Evolutionary conservation across 331 rosid genomes (phyloP).

Genomic region (Quercus lobata): DNA sequence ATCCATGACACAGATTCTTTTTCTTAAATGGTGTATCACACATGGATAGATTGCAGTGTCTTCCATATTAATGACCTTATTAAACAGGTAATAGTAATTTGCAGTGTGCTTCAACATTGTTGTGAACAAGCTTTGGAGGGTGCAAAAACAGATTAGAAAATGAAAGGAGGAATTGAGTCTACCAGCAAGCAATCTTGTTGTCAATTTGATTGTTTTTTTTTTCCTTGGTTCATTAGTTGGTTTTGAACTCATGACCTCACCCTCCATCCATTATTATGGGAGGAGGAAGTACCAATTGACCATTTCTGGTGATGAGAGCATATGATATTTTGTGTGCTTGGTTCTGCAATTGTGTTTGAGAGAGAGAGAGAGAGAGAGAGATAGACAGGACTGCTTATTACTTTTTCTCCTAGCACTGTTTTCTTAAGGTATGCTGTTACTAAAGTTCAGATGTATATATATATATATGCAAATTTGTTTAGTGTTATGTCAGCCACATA

Average conservation of each 20-base stretch:
- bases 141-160: neutral
- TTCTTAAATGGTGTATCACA: neutral
- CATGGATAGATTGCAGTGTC: neutral
- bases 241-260: too few species aligned
- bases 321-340: neutral
- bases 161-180: neutral
- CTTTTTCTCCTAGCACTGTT: neutral
- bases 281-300: neutral
- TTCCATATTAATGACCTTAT: neutral
- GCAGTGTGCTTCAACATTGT: neutral
- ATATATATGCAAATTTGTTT: neutral
- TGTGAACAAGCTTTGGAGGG: neutral
- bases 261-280: too few species aligned
- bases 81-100: neutral
- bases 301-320: neutral
- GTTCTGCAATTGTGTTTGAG: too few species aligned
- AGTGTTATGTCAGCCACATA: neutral
- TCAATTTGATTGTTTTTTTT: neutral
- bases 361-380: too few species aligned
- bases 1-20: neutral
- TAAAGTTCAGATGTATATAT: too few species aligned
- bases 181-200: neutral
- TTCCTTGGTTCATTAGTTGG: neutral
- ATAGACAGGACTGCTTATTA: neutral
- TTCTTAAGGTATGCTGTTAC: neutral